Base-by-base conservation (phyloP, 2,329 filamentous ascomycete genomes). In the Penicillium sp. region DNA sequence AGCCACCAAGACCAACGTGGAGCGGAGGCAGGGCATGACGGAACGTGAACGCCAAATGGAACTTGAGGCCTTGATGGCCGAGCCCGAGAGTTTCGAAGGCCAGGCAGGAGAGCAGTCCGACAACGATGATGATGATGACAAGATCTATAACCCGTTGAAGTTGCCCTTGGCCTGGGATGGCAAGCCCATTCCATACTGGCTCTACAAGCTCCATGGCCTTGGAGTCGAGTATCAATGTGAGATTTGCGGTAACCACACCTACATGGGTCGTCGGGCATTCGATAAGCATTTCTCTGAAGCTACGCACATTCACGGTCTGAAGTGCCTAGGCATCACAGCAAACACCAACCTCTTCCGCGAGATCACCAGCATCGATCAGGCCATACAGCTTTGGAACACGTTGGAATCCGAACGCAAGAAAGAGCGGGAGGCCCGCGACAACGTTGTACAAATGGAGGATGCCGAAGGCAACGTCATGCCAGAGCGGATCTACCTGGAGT, bases 271-370 rank as follows among this genome's bases (percentile, higher is more conserved):
- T 23, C 83, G 93, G 43, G 91, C 91, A 1, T 98, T 96, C 62
- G 93, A 98, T 68, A 98, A 98, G 77, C 93, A 98, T 70, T 98
- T 98, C 74, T 95, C 91, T 59, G 93, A 98, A 70, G 84, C 88
- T 7, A 79, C 90, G 46, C 93, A 98, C 66, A 87, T 97, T 42
- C 93, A 95, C 66, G 93, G 93, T 0, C 75, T 98, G 58, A 93
- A 95, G 70, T 95, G 92, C 65, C 75, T 98, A 44, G 95, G 95
- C 18, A 93, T 98, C 66, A 95, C 86, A 6, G 70, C 72, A 9
- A 93, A 95, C 66, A 90, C 90, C 1, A 85, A 85, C 25, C 76
- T 98, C 13, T 98, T 96, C 78, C 78, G 93, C 44, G 95, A 98
- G 64, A 98, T 98, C 53, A 95, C 87, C 0, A 82, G 82, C 44